Base-by-base conservation (phyloP, 768 basidiomycete genomes). In the Lactifluus volemus region DNA sequence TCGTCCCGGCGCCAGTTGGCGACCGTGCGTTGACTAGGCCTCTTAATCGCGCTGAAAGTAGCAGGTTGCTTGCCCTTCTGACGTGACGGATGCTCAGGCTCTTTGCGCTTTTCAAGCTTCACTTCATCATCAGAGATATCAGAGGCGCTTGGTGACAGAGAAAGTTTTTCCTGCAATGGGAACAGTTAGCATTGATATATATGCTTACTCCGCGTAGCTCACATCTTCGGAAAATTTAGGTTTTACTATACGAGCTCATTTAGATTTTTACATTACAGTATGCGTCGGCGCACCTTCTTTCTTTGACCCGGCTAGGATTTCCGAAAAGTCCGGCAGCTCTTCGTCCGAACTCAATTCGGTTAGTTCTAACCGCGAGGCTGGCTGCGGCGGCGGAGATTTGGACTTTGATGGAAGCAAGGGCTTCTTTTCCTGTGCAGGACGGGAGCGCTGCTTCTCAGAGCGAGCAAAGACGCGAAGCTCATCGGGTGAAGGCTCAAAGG, bases 401-500 rank as follows among this genome's bases (percentile, higher is more conserved):
- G 67, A 55, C 58, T 59, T 60, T 19, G 72, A 69, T 53, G 62
- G 32, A 51, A 25, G 36, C 53, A 42, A 19, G 5, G 44, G 30
- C 25, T 65, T 60, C 15, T 30, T 49, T 10, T 58, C 59, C 30
- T 39, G 36, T 47, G 4, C 11, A 2, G 49, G 34, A 30, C 63
- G 59, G 41, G 49, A 53, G 49, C 57, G 58, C 10, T 60, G 50
- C 45, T 61, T 44, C 55, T 61, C 30, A 56, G 67, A 68, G n/a
- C 74, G 74, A 15, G 72, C 70, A 19, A 78, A 74, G 5, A 73
- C 68, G 14, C 70, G 70, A 9, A 88, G 67, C 58, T 88, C 85
- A 41, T 83, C 79, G 3, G 78, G 77, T 0, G 81, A 76, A 0
- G 89, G 87, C 66, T 86, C 81, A 67, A 93, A 92, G 0, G 88